Evolutionary conservation across 768 basidiomycete species (phyloP).

Genomic region (Tulasnella calospora): DNA sequence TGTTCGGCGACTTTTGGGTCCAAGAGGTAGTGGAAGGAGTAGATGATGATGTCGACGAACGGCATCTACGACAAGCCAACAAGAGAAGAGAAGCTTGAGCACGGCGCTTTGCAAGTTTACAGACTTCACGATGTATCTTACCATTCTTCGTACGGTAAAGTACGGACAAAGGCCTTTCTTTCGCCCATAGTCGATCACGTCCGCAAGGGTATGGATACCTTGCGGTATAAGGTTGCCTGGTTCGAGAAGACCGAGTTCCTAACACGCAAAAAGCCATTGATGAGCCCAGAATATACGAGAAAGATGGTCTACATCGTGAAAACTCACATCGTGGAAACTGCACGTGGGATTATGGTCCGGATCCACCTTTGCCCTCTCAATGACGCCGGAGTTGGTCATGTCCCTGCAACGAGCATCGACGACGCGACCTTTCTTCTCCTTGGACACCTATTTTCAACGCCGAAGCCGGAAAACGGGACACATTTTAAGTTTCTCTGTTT

Average conservation of each 20-base stretch:
- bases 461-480: not conserved
- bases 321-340: constrained; percentile 85
- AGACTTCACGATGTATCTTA: constrained; percentile 37
- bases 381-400: constrained; percentile 76
- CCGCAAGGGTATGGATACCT: constrained; percentile 92
- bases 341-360: constrained; percentile 91
- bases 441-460: constrained; percentile 60
- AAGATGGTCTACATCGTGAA: not conserved
- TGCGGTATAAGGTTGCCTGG: constrained; percentile 74
- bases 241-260: constrained; percentile 82
- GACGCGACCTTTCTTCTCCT: constrained; percentile 96
- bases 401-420: constrained; percentile 97
- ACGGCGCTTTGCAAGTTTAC: not conserved
- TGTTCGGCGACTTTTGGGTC: constrained; percentile 99
- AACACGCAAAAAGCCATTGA: constrained; percentile 15
- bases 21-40: constrained; percentile 97
- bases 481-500: not conserved
- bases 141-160: constrained; percentile 94
- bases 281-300: constrained; percentile 10
- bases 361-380: constrained; percentile 75
- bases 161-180: constrained; percentile 89
- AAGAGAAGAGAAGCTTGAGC: not conserved
- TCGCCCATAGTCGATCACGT: constrained; percentile 81
- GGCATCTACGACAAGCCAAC: constrained; percentile 59
- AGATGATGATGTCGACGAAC: constrained; percentile 93